Conservation (phyloP, 1,284 basidiomycete genomes). For the Clitocybe nebularis region DNA sequence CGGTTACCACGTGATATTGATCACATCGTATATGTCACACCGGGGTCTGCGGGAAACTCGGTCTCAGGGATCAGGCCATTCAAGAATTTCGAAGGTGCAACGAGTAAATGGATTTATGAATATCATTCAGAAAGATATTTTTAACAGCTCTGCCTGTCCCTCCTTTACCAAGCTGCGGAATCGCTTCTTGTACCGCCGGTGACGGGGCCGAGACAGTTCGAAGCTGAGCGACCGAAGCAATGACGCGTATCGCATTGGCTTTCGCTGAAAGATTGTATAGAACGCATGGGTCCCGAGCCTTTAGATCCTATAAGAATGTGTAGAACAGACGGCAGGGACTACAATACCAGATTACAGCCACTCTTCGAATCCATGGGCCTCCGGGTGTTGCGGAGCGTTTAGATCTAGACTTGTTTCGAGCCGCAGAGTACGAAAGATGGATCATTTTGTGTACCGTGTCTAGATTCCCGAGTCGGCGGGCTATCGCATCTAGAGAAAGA, state of each 20-base stretch:
- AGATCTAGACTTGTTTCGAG: slow-evolving; percentile 50
- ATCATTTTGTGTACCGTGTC: slow-evolving; percentile 60
- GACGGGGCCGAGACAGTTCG: slow-evolving; percentile 44
- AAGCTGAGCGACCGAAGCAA: slow-evolving; percentile 47
- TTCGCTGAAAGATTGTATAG: slow-evolving; percentile 55
- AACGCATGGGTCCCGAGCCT: slow-evolving; percentile 86
- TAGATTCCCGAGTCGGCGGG: slow-evolving; percentile 23
- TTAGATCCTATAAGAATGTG: slow-evolving; percentile 5
- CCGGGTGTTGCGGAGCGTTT: slow-evolving; percentile 15
- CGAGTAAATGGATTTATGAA: too few relatives aligned
- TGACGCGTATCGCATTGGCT: slow-evolving; percentile 44
- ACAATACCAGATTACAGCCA: slow-evolving; percentile 63
- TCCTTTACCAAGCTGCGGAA: slow-evolving; percentile 49
- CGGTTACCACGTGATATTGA: slow-evolving; percentile 1
- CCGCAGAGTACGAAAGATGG: slow-evolving; percentile 48
- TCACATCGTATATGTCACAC: not conserved
- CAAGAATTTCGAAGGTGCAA: too few relatives aligned
- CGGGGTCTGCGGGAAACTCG: too few relatives aligned
- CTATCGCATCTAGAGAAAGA: not conserved
- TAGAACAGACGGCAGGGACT: not conserved
- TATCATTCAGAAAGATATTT: slow-evolving; percentile 25
- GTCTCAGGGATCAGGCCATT: too few relatives aligned
- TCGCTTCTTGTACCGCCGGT: slow-evolving; percentile 35
- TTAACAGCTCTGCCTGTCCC: slow-evolving; percentile 29
- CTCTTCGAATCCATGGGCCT: slow-evolving; percentile 41